Conservation (phyloP, 371 early-diverging fungal species). For the Circinella minor region DNA sequence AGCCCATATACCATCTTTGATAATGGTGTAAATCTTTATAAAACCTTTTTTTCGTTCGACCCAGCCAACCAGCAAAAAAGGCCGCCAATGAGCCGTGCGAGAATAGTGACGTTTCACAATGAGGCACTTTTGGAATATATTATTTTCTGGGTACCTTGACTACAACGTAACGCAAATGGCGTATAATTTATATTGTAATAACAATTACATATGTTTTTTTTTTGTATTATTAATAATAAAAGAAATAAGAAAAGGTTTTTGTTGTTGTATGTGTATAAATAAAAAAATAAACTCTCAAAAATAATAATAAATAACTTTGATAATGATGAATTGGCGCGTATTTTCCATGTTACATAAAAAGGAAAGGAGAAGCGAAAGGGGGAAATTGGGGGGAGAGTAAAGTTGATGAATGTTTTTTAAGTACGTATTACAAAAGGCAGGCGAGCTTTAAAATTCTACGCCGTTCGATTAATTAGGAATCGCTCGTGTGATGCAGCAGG, state of each 20-base stretch:
- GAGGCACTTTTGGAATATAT: neutral
- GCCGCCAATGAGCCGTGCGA: constrained; percentile 7
- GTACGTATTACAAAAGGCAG: neutral
- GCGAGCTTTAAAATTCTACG: constrained; percentile 5
- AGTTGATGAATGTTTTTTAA: neutral
- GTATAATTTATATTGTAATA: neutral
- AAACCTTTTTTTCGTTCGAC: too few relatives aligned
- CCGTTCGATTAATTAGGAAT: constrained; percentile 7
- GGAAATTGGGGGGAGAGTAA: neutral
- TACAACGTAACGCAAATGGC: constrained; percentile 1
- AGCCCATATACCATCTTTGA: too few relatives aligned
- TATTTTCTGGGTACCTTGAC: neutral
- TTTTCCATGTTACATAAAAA: too few relatives aligned
- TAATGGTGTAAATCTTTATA: too few relatives aligned
- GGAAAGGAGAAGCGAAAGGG: too few relatives aligned
- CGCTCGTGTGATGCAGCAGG: neutral
- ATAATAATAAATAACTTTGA: too few relatives aligned
- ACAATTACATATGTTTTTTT: neutral
- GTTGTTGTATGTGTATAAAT: too few relatives aligned
- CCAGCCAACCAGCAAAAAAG: neutral
- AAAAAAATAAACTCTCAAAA: too few relatives aligned
- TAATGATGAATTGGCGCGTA: too few relatives aligned
- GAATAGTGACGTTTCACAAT: constrained; percentile 1
- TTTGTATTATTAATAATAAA: too few relatives aligned
- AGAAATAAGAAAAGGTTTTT: too few relatives aligned